Evolutionary conservation across 768 basidiomycete genomes (phyloP).

Genomic region (Saitozyma podzolica): DNA sequence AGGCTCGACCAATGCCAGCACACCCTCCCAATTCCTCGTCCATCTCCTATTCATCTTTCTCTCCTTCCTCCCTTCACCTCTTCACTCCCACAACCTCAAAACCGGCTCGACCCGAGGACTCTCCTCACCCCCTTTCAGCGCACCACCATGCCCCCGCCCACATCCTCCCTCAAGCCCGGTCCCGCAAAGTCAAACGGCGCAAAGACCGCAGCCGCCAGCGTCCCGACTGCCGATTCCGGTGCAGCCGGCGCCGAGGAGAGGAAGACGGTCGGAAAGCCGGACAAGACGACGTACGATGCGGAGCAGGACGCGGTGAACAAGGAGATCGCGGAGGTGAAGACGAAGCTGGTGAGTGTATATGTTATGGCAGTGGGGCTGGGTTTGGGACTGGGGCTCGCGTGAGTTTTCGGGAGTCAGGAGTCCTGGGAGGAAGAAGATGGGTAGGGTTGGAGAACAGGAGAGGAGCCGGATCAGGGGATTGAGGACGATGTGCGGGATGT

Average conservation of each 20-base stretch:
- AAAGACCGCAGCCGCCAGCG: constrained; percentile 13
- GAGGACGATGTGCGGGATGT: no score
- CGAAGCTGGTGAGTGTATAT: constrained; percentile 77
- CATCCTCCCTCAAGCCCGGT: constrained; percentile 44
- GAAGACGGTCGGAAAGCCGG: constrained; percentile 62
- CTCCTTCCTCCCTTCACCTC: no score
- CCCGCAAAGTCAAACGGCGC: constrained; percentile 29
- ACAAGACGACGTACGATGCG: constrained; percentile 77
- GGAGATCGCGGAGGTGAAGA: constrained; percentile 80
- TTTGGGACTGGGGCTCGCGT: neutral
- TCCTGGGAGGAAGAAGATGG: neutral
- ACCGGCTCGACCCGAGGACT: no score
- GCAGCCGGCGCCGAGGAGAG: constrained; percentile 27
- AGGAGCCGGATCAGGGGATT: no score
- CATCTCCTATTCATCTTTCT: no score
- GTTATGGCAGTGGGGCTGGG: no score
- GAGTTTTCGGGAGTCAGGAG: neutral
- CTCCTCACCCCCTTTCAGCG: no score
- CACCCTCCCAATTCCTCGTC: no score
- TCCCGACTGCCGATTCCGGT: constrained; percentile 11
- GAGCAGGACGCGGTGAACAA: constrained; percentile 80
- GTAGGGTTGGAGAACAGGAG: no score
- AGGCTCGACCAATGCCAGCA: no score
- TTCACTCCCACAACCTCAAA: no score
- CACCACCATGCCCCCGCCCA: constrained; percentile 46